Percentiles rank a stretch among this genome's conserved stretches.
phyloP scores from a whole-genome alignment of 1,284 basidiomycete species.

The Malassezia japonica region DNA sequence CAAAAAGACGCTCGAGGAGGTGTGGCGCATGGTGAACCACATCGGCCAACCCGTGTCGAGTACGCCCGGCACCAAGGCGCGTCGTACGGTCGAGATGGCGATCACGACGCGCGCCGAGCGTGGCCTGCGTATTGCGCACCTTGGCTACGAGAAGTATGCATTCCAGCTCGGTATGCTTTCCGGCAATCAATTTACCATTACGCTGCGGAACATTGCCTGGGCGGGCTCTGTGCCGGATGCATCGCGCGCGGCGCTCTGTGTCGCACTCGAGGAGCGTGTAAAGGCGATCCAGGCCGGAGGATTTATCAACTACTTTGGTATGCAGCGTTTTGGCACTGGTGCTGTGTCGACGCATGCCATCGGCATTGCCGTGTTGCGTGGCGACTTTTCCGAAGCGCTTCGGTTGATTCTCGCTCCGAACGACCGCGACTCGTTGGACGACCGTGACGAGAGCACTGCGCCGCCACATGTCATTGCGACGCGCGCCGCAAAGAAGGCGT shows the following conservation, averaged over 20 bases:
- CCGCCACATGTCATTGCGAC: slow-evolving; percentile 8
- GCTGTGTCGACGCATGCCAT: slow-evolving; percentile 89
- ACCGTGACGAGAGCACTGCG: neutral
- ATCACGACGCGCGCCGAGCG: slow-evolving; percentile 45
- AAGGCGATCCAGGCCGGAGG: slow-evolving; percentile 66
- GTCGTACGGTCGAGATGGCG: slow-evolving; percentile 21
- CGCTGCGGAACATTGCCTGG: slow-evolving; percentile 61
- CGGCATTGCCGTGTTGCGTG: slow-evolving; percentile 75
- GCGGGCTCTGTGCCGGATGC: neutral
- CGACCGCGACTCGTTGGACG: neutral
- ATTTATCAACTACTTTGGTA: slow-evolving; percentile 98
- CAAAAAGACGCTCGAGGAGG: slow-evolving; percentile 67
- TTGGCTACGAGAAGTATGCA: slow-evolving; percentile 68
- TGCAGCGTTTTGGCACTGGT: slow-evolving; percentile 98
- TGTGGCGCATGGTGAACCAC: slow-evolving; percentile 60
- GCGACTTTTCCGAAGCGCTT: slow-evolving; percentile 55
- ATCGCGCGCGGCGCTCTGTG: slow-evolving; percentile 55
- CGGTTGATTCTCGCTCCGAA: slow-evolving; percentile 22
- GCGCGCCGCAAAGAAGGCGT: slow-evolving; percentile 19
- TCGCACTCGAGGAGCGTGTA: slow-evolving; percentile 56
- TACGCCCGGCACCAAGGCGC: slow-evolving; percentile 4
- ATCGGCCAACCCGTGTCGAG: slow-evolving; percentile 21
- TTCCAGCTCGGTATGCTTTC: slow-evolving; percentile 88
- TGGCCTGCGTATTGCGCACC: slow-evolving; percentile 77
- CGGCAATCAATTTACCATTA: slow-evolving; percentile 91